These are phyloP conservation scores for Periconia macrospinosa DNA, from an alignment of 2,329 filamentous ascomycete species.

Conservation along the genomic window DNA sequence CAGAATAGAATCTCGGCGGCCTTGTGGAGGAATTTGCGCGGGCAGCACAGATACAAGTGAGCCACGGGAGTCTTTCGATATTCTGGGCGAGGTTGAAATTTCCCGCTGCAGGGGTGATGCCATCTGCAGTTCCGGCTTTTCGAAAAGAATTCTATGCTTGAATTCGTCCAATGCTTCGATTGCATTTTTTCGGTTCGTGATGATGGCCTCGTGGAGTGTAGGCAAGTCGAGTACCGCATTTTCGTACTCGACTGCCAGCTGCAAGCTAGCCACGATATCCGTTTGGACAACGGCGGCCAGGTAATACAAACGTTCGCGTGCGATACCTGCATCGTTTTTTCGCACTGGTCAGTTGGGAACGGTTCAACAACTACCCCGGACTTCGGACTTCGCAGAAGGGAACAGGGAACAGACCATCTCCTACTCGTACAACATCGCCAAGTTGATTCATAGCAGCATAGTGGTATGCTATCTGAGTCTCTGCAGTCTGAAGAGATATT, in stretches of 20 bases:
- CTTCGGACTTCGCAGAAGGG: slow-evolving; percentile 7
- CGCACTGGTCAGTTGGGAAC: slow-evolving; percentile 8
- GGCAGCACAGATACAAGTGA: slow-evolving; percentile 18
- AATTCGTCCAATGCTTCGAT: slow-evolving; percentile 39
- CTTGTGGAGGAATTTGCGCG: slow-evolving; percentile 15
- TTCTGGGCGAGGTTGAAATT: neutral
- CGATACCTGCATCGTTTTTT: slow-evolving; percentile 26
- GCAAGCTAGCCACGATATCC: slow-evolving; percentile 43
- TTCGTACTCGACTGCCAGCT: slow-evolving; percentile 40
- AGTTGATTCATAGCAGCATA: slow-evolving; percentile 38
- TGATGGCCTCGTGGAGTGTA: slow-evolving; percentile 40
- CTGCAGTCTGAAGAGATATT: slow-evolving; percentile 41
- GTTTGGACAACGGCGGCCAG: slow-evolving; percentile 45
- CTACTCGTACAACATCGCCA: slow-evolving; percentile 39
- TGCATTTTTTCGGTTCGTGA: slow-evolving; percentile 38
- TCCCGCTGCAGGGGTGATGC: slow-evolving; percentile 21
- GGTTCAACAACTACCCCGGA: slow-evolving; percentile 9
- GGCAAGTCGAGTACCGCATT: slow-evolving; percentile 38
- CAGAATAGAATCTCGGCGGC: slow-evolving; percentile 19
- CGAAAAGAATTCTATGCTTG: slow-evolving; percentile 39
- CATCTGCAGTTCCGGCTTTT: neutral
- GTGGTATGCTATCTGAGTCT: slow-evolving; percentile 35
- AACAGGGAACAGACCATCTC: slow-evolving; percentile 39
- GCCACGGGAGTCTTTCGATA: slow-evolving; percentile 1
- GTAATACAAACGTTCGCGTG: slow-evolving; percentile 41